Evolutionary conservation across 2,329 filamentous ascomycete genomes (phyloP).

Genomic region (Cladorrhinum sp.): DNA sequence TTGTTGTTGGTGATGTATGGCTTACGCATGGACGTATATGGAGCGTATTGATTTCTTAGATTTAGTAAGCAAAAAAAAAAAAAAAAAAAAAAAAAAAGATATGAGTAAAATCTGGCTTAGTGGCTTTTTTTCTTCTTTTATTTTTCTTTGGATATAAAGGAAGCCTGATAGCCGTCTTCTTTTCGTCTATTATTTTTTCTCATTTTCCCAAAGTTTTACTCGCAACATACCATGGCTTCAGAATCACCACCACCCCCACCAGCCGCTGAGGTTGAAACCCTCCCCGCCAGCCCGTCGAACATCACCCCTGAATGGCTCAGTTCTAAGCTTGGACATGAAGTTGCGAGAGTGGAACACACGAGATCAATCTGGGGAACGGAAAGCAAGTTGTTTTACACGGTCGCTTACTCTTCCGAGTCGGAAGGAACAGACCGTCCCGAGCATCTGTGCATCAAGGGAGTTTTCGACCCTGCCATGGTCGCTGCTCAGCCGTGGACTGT

Average conservation of each 20-base stretch:
- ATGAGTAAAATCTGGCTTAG: too few relatives aligned
- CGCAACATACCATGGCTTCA: background rate
- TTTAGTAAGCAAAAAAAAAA: background rate
- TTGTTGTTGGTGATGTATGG: background rate
- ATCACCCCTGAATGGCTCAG: background rate
- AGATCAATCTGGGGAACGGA: background rate
- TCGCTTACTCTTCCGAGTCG: background rate
- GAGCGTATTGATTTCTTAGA: background rate
- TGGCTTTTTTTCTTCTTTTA: too few relatives aligned
- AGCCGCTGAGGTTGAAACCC: background rate
- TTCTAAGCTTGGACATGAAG: background rate
- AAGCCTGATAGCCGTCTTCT: too few relatives aligned
- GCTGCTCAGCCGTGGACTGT: conserved; percentile 33
- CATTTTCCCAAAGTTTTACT: too few relatives aligned
- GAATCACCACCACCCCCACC: background rate
- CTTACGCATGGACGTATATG: background rate
- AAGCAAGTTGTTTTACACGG: background rate
- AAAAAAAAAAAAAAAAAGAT: too few relatives aligned
- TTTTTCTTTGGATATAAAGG: too few relatives aligned
- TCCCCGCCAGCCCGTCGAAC: background rate
- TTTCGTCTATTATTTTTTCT: too few relatives aligned
- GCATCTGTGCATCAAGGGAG: background rate
- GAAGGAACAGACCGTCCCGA: background rate
- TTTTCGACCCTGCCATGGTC: conserved; percentile 25
- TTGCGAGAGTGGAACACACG: background rate